Evolutionary conservation across 768 basidiomycete genomes (phyloP).

Genomic region (Gloeophyllum trabeum): DNA sequence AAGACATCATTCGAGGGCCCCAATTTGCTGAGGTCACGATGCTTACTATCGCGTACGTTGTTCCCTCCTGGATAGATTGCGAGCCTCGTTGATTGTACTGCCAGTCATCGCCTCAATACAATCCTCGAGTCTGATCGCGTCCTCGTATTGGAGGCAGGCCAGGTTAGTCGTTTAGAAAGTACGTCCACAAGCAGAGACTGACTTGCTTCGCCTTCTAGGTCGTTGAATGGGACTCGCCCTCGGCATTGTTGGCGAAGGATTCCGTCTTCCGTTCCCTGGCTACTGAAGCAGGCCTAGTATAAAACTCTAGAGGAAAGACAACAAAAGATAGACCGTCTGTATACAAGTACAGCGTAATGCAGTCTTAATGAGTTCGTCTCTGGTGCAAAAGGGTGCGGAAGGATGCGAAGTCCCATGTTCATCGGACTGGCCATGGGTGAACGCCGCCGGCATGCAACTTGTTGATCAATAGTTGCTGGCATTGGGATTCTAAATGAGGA

Average conservation of each 20-base stretch:
- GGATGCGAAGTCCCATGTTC: no score
- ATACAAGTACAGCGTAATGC: no score
- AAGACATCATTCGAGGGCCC: constrained; percentile 75
- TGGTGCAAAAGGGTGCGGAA: no score
- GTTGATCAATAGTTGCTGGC: no score
- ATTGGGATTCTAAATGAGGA: no score
- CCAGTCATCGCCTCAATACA: constrained; percentile 71
- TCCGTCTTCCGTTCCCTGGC: constrained; percentile 56
- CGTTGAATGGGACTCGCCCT: constrained; percentile 73
- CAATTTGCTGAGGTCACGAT: constrained; percentile 74
- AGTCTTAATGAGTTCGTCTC: no score
- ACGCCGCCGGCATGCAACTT: no score
- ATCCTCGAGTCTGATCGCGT: constrained; percentile 76
- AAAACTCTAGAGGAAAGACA: neutral
- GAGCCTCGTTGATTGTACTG: neutral
- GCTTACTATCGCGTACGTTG: constrained; percentile 71
- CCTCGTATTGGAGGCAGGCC: constrained; percentile 74
- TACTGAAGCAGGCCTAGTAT: constrained; percentile 45
- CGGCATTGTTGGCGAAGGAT: constrained; percentile 40
- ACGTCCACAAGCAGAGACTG: neutral
- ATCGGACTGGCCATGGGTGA: no score
- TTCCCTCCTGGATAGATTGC: constrained; percentile 1
- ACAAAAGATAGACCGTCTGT: no score
- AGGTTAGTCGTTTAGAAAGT: constrained; percentile 24
- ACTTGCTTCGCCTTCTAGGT: constrained; percentile 24